These are phyloP conservation scores for Trichosanthes truncata DNA, from an alignment of 306 rosid species.

Conservation along the genomic window DNA sequence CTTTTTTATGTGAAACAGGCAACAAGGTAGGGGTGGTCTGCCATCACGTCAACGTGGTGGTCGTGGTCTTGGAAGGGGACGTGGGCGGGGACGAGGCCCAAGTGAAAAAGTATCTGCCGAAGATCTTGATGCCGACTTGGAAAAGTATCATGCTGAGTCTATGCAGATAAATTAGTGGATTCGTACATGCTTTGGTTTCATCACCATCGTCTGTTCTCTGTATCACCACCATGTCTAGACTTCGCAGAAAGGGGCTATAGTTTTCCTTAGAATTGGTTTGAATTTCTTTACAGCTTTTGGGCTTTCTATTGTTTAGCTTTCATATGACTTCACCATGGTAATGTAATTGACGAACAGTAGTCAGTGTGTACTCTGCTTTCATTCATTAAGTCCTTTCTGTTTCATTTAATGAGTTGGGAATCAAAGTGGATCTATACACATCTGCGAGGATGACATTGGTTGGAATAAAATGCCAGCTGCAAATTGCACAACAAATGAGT, in stretches of 20 bases:
- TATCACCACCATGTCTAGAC: constrained; percentile 5
- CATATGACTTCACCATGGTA: background rate
- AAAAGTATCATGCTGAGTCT: constrained; percentile 80
- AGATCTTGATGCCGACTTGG: constrained; percentile 91
- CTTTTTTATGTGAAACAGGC: constrained; percentile 34
- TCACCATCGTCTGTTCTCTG: background rate
- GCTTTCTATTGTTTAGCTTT: background rate
- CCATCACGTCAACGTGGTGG: constrained; percentile 46
- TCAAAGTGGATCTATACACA: constrained; percentile 3
- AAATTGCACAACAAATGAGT: background rate
- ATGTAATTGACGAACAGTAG: constrained; percentile 8
- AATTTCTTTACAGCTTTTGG: background rate
- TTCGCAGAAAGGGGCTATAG: constrained; percentile 2
- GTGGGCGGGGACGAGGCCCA: constrained; percentile 26
- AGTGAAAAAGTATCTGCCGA: constrained; percentile 80
- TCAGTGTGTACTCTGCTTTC: constrained; percentile 30
- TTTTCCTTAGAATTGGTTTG: background rate
- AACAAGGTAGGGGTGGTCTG: constrained; percentile 53
- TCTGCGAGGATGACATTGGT: constrained; percentile 6
- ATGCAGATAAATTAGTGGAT: constrained; percentile 46
- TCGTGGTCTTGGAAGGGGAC: constrained; percentile 32
- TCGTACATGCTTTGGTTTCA: background rate
- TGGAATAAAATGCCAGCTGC: background rate
- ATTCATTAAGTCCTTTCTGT: constrained; percentile 28
- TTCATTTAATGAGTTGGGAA: constrained; percentile 10